Conservation (phyloP, 139 green algal species). For the Auxenochlorella pyrenoidosa region DNA sequence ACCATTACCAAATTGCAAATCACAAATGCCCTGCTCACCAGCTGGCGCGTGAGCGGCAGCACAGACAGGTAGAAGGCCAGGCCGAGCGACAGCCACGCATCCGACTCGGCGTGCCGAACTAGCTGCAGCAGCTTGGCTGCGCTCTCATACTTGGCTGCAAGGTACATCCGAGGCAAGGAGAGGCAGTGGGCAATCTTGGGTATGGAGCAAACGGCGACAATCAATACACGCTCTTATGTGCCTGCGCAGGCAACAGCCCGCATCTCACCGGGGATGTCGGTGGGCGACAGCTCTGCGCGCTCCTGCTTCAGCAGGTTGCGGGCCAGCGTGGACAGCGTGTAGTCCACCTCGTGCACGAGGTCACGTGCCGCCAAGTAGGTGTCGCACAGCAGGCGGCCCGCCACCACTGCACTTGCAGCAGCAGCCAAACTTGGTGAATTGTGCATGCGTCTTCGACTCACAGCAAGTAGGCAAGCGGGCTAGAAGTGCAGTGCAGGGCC, state of each 20-base stretch:
- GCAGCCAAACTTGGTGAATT: no score
- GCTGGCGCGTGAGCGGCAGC: slow-evolving; percentile 86
- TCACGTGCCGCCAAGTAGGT: slow-evolving; percentile 95
- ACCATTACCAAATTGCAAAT: no score
- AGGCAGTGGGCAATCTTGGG: background rate
- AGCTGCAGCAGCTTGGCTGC: slow-evolving; percentile 72
- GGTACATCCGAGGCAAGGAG: background rate
- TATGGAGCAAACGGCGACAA: no score
- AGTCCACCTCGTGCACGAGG: slow-evolving; percentile 94
- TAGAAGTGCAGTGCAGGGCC: background rate
- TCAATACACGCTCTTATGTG: no score
- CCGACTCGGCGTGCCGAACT: slow-evolving; percentile 81
- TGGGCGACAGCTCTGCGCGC: slow-evolving; percentile 72
- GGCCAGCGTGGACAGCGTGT: slow-evolving; percentile 90
- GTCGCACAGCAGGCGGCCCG: slow-evolving; percentile 95
- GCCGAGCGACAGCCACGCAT: slow-evolving; percentile 94
- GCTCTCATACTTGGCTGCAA: slow-evolving; percentile 59
- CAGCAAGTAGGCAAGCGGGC: slow-evolving; percentile 19
- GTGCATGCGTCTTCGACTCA: no score
- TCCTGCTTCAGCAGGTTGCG: slow-evolving; percentile 80
- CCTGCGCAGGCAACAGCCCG: background rate
- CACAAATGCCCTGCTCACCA: slow-evolving; percentile 43
- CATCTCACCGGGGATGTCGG: slow-evolving; percentile 57
- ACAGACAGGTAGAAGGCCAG: slow-evolving; percentile 83
- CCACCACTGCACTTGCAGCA: slow-evolving; percentile 40